These are phyloP conservation scores for Nissolia schottii DNA, from an alignment of 306 rosid genomes.

Conservation along the genomic window DNA sequence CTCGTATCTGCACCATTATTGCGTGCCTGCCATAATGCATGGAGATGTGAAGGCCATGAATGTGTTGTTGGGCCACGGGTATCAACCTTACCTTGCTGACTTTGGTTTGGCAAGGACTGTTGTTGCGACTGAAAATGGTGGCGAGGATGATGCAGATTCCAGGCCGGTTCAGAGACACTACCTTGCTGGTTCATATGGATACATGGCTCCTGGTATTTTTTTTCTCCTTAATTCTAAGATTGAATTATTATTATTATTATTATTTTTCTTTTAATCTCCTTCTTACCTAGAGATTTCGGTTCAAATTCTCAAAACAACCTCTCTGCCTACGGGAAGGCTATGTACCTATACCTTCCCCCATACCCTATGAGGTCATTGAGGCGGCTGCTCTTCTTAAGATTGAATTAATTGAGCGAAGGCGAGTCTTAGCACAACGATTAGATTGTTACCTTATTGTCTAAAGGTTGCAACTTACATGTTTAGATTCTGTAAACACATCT, in stretches of 20 bases:
- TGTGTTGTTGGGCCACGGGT: constrained; percentile 62
- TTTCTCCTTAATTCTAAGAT: background rate
- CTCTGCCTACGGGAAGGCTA: too few relatives aligned
- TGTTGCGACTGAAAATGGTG: constrained; percentile 27
- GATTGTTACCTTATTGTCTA: too few relatives aligned
- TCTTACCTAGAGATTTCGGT: too few relatives aligned
- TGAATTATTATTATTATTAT: background rate
- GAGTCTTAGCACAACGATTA: background rate
- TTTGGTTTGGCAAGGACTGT: constrained; percentile 81
- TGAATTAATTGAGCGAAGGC: too few relatives aligned
- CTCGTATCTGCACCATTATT: constrained; percentile 87
- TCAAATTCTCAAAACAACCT: too few relatives aligned
- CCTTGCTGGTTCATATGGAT: constrained; percentile 96
- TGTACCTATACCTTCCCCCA: too few relatives aligned
- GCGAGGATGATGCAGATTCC: constrained; percentile 10
- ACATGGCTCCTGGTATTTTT: constrained; percentile 93
- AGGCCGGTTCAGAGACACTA: constrained; percentile 56
- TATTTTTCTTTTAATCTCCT: too few relatives aligned
- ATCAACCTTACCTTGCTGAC: constrained; percentile 85
- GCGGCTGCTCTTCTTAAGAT: too few relatives aligned
- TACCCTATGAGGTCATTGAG: too few relatives aligned
- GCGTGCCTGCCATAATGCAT: constrained; percentile 79
- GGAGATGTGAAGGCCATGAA: constrained; percentile 98
- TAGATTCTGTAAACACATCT: too few relatives aligned
- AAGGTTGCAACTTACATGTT: too few relatives aligned